Conservation (phyloP, 225 moss, liverwort and hornwort genomes). For the Antitrichia curtipendula region DNA sequence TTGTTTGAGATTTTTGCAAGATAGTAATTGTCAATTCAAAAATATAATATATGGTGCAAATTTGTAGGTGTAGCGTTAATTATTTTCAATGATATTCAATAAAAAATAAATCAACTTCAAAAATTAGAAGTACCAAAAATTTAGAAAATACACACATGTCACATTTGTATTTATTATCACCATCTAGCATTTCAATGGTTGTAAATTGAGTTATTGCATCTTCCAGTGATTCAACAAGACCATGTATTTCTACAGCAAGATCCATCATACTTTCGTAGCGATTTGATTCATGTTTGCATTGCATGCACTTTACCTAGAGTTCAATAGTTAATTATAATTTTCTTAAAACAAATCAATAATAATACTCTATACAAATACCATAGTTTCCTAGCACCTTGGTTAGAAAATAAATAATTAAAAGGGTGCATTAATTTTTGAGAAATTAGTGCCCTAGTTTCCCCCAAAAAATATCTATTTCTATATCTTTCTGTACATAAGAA, state of each 20-base stretch:
- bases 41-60: too few species aligned
- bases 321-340: not conserved
- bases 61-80: not conserved
- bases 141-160: constrained; percentile 33
- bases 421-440: not conserved
- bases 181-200: constrained; percentile 73
- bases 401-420: not conserved
- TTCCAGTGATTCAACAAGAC: constrained; percentile 78
- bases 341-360: not conserved
- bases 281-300: constrained; percentile 83
- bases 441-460: not conserved
- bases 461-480: too few species aligned
- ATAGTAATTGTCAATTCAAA: not conserved
- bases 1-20: not conserved
- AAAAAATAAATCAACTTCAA: too few species aligned
- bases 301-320: constrained; percentile 83
- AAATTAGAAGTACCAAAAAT: not conserved
- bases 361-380: not conserved
- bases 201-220: constrained; percentile 88
- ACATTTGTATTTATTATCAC: constrained; percentile 97
- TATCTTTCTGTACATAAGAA: too few species aligned
- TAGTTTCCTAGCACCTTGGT: not conserved
- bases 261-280: constrained; percentile 99
- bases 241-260: constrained; percentile 94
- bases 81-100: not conserved